These are phyloP conservation scores for Huntiella omanensis DNA, from an alignment of 2,329 filamentous ascomycete genomes.

Conservation along the genomic window DNA sequence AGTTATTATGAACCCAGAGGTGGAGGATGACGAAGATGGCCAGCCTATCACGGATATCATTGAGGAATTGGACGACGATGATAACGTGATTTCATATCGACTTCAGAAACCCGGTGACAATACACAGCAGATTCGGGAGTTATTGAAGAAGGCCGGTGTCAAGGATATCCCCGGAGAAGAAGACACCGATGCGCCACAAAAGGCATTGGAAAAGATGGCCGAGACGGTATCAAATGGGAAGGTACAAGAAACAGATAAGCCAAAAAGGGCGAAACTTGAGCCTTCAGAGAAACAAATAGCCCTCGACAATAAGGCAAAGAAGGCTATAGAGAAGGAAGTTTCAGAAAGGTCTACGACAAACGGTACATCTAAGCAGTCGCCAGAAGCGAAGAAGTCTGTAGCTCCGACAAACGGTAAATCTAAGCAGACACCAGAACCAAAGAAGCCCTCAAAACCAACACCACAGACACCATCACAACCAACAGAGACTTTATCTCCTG, in stretches of 20 bases:
- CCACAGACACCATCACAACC: constrained; percentile 32
- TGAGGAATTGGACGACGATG: constrained; percentile 81
- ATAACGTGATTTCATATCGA: constrained; percentile 55
- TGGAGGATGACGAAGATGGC: constrained; percentile 21
- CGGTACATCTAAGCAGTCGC: constrained; percentile 18
- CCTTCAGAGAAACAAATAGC: neutral
- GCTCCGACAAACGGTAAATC: constrained; percentile 16
- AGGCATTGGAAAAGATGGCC: neutral
- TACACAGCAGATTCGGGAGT: constrained; percentile 49
- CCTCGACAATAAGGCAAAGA: neutral
- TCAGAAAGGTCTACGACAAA: constrained; percentile 5
- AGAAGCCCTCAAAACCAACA: constrained; percentile 14
- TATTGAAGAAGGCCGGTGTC: constrained; percentile 59
- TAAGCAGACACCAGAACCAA: constrained; percentile 15
- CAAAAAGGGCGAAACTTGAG: neutral
- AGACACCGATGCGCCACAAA: neutral
- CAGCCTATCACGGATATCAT: constrained; percentile 70
- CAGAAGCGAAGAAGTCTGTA: constrained; percentile 32
- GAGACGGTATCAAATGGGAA: neutral
- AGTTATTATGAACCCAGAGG: constrained; percentile 14
- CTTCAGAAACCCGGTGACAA: constrained; percentile 48
- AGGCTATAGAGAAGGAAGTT: neutral
- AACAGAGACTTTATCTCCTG: constrained; percentile 18
- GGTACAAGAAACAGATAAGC: too few species aligned
- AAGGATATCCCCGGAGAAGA: constrained; percentile 15